These are phyloP conservation scores for Circinella umbellata DNA, from an alignment of 371 early-diverging fungal genomes.

Conservation along the genomic window DNA sequence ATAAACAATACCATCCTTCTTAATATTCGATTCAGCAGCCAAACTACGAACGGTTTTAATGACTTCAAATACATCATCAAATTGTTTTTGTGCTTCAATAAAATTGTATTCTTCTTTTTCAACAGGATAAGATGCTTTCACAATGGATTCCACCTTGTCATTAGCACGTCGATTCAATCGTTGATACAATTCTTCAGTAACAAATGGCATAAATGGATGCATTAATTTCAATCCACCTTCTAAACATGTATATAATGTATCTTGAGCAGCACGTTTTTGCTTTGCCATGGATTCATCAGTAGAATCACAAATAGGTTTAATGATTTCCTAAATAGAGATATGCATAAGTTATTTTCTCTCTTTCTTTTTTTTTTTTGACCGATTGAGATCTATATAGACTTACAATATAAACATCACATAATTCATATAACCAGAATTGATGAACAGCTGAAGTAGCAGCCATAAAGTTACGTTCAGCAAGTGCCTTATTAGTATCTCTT, in stretches of 20 bases:
- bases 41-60: constrained; percentile 81
- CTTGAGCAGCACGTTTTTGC: constrained; percentile 70
- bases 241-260: constrained; percentile 93
- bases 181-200: constrained; percentile 99
- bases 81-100: constrained; percentile 72
- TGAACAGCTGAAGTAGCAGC: constrained; percentile 88
- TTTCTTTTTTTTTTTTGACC: too few species aligned
- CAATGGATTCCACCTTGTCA: constrained; percentile 65
- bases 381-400: too few species aligned
- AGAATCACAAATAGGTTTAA: constrained; percentile 85
- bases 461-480: constrained; percentile 96
- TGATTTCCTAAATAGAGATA: constrained; percentile 64
- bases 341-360: background rate
- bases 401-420: constrained; percentile 97
- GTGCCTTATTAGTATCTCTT: constrained; percentile 72
- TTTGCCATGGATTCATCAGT: constrained; percentile 48
- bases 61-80: constrained; percentile 79
- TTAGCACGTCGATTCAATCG: constrained; percentile 79
- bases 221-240: constrained; percentile 92
- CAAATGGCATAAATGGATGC: constrained; percentile 99
- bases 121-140: constrained; percentile 71
- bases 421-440: constrained; percentile 96
- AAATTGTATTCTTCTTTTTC: constrained; percentile 54
- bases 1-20: constrained; percentile 42
- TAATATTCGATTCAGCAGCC: constrained; percentile 37